These are phyloP conservation scores for Cyamopsis tetragonoloba DNA, from an alignment of 306 rosid species.

Conservation along the genomic window DNA sequence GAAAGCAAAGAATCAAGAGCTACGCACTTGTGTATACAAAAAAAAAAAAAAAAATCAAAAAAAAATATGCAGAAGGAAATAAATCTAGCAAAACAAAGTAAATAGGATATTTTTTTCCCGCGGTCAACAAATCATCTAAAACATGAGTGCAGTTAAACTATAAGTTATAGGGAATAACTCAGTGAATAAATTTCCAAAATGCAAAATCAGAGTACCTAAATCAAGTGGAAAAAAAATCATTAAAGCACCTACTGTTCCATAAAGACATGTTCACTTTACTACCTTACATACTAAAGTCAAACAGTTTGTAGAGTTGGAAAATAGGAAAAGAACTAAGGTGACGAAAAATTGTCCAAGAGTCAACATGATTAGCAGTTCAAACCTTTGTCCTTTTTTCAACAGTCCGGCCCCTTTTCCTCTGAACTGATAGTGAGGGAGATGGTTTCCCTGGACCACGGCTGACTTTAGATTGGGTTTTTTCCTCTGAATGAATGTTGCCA, in stretches of 20 bases:
- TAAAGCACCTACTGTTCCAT: neutral
- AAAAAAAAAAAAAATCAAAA: neutral
- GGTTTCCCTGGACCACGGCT: conserved; percentile 44
- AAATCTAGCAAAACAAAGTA: too few relatives aligned
- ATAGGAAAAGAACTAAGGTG: too few relatives aligned
- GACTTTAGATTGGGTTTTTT: conserved; percentile 30
- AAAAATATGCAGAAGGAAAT: neutral
- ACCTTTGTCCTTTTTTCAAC: conserved; percentile 70
- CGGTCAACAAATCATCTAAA: neutral
- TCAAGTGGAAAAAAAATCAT: neutral
- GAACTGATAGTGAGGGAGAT: conserved; percentile 40
- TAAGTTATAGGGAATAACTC: neutral
- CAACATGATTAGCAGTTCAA: conserved; percentile 20
- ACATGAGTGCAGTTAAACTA: neutral
- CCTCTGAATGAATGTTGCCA: conserved; percentile 38
- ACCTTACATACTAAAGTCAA: neutral
- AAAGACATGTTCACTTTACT: neutral
- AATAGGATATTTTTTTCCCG: too few relatives aligned
- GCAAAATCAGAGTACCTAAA: conserved; percentile 9
- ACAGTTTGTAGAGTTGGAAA: neutral
- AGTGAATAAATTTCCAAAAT: neutral
- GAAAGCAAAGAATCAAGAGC: conserved; percentile 9
- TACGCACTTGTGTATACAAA: neutral
- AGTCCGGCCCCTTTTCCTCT: conserved; percentile 65
- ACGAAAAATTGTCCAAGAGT: conserved; percentile 24